Evolutionary conservation across 371 early-diverging fungal species (phyloP).

Genomic region (Haplosporangium sp.): DNA sequence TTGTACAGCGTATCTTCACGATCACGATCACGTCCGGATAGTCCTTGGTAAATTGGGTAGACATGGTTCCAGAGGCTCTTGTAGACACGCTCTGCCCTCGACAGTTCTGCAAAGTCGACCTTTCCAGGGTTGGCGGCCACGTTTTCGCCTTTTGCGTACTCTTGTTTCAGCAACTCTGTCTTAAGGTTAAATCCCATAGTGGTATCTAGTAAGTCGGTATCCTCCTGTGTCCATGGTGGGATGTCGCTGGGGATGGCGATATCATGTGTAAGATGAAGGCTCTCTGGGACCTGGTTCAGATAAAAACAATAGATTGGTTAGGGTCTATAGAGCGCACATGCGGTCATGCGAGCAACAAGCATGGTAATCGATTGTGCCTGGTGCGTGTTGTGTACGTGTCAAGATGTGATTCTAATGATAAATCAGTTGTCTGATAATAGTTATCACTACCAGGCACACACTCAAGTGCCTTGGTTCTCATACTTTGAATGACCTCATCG

Average conservation of each 20-base stretch:
- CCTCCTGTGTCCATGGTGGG: conserved; percentile 26
- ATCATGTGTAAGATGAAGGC: conserved; percentile 29
- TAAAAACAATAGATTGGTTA: too few relatives aligned
- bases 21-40: not conserved
- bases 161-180: conserved; percentile 19
- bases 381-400: too few relatives aligned
- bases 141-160: conserved; percentile 21
- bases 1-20: not conserved
- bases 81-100: conserved; percentile 20
- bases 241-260: conserved; percentile 31
- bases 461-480: too few relatives aligned
- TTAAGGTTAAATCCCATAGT: conserved; percentile 24
- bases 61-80: conserved; percentile 38
- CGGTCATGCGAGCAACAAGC: too few relatives aligned
- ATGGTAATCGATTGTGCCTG: too few relatives aligned
- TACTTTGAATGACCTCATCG: too few relatives aligned
- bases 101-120: conserved; percentile 12
- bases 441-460: too few relatives aligned
- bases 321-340: too few relatives aligned
- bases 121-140: not conserved
- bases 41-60: conserved; percentile 14
- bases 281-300: conserved; percentile 14
- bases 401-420: too few relatives aligned
- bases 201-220: conserved; percentile 21
- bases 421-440: too few relatives aligned